These are phyloP conservation scores for Atkinsonella hypoxylon DNA, from an alignment of 2,329 filamentous ascomycete species.

Conservation along the genomic window DNA sequence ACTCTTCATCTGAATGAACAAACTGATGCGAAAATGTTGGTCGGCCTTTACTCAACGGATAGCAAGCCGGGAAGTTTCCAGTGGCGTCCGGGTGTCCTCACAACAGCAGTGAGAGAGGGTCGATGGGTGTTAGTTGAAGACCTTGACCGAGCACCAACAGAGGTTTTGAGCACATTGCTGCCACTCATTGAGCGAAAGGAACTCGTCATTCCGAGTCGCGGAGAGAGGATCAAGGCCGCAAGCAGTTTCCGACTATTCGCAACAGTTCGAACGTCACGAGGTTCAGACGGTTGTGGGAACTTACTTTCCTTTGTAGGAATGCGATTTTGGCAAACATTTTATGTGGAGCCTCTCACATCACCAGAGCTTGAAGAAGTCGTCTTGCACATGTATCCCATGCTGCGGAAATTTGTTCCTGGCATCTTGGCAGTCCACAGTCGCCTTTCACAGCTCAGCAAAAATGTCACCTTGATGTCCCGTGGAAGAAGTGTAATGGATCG, in stretches of 20 bases:
- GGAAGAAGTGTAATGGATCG: slow-evolving; percentile 33
- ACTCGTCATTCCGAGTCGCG: slow-evolving; percentile 77
- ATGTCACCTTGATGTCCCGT: slow-evolving; percentile 22
- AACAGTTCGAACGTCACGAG: slow-evolving; percentile 69
- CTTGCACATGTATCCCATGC: slow-evolving; percentile 53
- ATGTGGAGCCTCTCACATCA: slow-evolving; percentile 51
- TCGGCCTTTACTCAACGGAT: slow-evolving; percentile 88
- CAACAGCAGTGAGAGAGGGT: slow-evolving; percentile 85
- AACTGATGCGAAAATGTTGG: slow-evolving; percentile 90
- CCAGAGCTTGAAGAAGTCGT: slow-evolving; percentile 68
- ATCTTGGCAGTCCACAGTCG: slow-evolving; percentile 48
- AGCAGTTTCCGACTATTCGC: slow-evolving; percentile 85
- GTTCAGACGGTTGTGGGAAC: slow-evolving; percentile 53
- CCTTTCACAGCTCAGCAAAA: slow-evolving; percentile 38
- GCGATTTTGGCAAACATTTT: slow-evolving; percentile 75
- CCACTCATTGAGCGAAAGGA: slow-evolving; percentile 90
- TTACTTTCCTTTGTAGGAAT: slow-evolving; percentile 67
- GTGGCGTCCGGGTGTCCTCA: slow-evolving; percentile 87
- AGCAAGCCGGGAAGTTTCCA: slow-evolving; percentile 78
- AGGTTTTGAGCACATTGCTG: slow-evolving; percentile 85
- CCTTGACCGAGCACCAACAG: slow-evolving; percentile 84
- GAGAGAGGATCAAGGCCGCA: slow-evolving; percentile 72
- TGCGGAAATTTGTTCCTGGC: slow-evolving; percentile 49
- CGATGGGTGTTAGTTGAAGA: slow-evolving; percentile 97
- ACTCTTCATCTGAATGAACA: slow-evolving; percentile 96